Percentiles rank a stretch among this genome's conserved stretches.
These are phyloP conservation scores for Phylloporus arenicola DNA, from an alignment of 768 basidiomycete genomes.

Conservation along the genomic window DNA sequence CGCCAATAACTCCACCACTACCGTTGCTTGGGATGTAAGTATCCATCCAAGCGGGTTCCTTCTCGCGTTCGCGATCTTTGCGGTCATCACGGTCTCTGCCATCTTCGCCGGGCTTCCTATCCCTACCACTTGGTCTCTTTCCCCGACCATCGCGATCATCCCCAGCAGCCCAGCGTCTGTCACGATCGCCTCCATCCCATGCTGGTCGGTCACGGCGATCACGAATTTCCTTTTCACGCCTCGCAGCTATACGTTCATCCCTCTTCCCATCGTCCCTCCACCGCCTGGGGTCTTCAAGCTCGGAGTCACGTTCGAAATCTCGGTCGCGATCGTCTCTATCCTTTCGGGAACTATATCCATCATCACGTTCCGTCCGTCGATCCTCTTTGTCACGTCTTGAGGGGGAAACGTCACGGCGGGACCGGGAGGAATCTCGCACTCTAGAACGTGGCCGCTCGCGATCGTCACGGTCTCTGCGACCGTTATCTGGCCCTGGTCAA, in stretches of 20 bases:
- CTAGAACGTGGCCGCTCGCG: slow-evolving; percentile 64
- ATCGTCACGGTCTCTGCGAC: slow-evolving; percentile 54
- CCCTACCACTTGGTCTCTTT: slow-evolving; percentile 56
- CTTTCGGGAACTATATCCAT: slow-evolving; percentile 19
- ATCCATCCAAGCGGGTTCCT: slow-evolving; percentile 92
- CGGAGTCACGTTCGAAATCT: slow-evolving; percentile 45
- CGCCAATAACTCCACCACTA: slow-evolving; percentile 58
- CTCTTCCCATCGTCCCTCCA: slow-evolving; percentile 83
- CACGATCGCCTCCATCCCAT: slow-evolving; percentile 47
- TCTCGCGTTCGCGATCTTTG: slow-evolving; percentile 61
- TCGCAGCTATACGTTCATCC: slow-evolving; percentile 64
- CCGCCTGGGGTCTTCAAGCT: slow-evolving; percentile 61
- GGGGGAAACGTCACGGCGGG: slow-evolving; percentile 54
- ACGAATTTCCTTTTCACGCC: slow-evolving; percentile 49
- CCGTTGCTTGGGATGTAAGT: slow-evolving; percentile 66
- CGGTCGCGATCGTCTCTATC: slow-evolving; percentile 36
- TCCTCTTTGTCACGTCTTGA: slow-evolving; percentile 45
- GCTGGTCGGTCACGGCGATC: slow-evolving; percentile 45
- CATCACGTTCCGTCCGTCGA: slow-evolving; percentile 33
- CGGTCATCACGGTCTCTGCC: slow-evolving; percentile 46
- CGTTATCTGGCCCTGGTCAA: slow-evolving; percentile 44
- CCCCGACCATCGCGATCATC: slow-evolving; percentile 66
- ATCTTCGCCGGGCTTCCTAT: slow-evolving; percentile 46
- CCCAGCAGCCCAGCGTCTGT: slow-evolving; percentile 48
- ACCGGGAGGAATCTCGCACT: slow-evolving; percentile 56